Base-by-base conservation (phyloP, 352 stramenopile species). In the Peronospora destructor region DNA sequence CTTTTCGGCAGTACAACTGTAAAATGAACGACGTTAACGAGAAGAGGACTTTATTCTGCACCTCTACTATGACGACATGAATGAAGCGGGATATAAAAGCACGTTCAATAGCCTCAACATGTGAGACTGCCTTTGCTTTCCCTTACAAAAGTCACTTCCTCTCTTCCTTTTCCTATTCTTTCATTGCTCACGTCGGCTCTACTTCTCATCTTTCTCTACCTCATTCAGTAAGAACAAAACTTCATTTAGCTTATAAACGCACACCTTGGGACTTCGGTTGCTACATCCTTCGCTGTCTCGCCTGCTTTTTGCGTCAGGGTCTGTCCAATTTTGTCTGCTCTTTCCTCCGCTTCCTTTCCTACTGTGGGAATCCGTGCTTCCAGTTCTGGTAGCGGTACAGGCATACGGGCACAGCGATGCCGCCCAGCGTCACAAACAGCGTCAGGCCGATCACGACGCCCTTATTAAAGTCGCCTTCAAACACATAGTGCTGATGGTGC, bases 331-430 rank as follows among this genome's bases (percentile, higher is more conserved):
- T 25, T 10, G 13, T 50, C 10, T n/a, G n/a, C 33, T 46, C 12
- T 40, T 26, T 11, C n/a, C 9, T 45, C 23, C 32, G 12, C 14
- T 36, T 26, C 21, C 38, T 45, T 90, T 90, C 86, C 50, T 79
- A 66, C 55, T 84, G 82, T 33, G 82, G 82, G 63, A 93, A 93
- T 25, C 82, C 82, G 70, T 88, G 79, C 77, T 93, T 93, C 73
- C 73, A 93, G 79, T 93, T 93, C 70, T 93, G 82, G 70, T 88
- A 87, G 65, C 79, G 82, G 61, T 80, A 62, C 46, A 84, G 57
- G 41, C 67, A 33, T 48, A 90, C 58, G 37, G 82, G 81, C 23
- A 89, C 71, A 35, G 48, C 72, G 14, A 84, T 58, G 55, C 82
- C 82, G 49, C 73, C 79, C 19, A 72, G 64, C 33, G 85, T 76